These are phyloP conservation scores for peach (Prunus persica) DNA, from an alignment of 306 rosid species.

Conservation along the genomic window DNA sequence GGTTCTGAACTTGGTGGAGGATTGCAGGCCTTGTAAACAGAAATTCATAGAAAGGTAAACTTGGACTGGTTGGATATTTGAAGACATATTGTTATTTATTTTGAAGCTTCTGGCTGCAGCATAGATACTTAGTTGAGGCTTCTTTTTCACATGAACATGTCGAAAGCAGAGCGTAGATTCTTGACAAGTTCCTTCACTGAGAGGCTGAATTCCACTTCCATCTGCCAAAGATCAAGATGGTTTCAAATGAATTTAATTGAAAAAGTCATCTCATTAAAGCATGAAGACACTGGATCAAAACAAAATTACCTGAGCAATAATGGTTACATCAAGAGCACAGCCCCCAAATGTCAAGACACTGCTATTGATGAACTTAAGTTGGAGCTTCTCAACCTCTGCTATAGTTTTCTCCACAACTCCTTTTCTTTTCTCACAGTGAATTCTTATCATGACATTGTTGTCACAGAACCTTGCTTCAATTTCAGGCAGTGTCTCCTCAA, in stretches of 20 bases:
- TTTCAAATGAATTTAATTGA: neutral
- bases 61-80: slow-evolving; percentile 10
- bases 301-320: slow-evolving; percentile 67
- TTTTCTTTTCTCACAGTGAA: slow-evolving; percentile 78
- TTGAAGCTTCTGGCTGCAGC: slow-evolving; percentile 20
- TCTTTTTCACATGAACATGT: slow-evolving; percentile 44
- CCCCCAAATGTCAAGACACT: slow-evolving; percentile 75
- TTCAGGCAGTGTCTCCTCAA: slow-evolving; percentile 65
- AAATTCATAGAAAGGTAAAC: slow-evolving; percentile 17
- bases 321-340: slow-evolving; percentile 76
- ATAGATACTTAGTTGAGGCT: slow-evolving; percentile 8
- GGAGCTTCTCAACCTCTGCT: slow-evolving; percentile 67
- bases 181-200: slow-evolving; percentile 69
- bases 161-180: slow-evolving; percentile 54
- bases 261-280: neutral
- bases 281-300: neutral
- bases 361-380: slow-evolving; percentile 59
- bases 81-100: slow-evolving; percentile 22
- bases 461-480: slow-evolving; percentile 85
- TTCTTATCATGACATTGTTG: slow-evolving; percentile 70
- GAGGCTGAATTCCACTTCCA: slow-evolving; percentile 65
- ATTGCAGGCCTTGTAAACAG: slow-evolving; percentile 43
- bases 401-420: slow-evolving; percentile 62
- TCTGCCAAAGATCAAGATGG: slow-evolving; percentile 45
- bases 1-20: slow-evolving; percentile 29